Evolutionary conservation across 129 eudicot species (phyloP), one percentile per base, ranked within the genome.

Genomic region (Sambucus nigra): DNA sequence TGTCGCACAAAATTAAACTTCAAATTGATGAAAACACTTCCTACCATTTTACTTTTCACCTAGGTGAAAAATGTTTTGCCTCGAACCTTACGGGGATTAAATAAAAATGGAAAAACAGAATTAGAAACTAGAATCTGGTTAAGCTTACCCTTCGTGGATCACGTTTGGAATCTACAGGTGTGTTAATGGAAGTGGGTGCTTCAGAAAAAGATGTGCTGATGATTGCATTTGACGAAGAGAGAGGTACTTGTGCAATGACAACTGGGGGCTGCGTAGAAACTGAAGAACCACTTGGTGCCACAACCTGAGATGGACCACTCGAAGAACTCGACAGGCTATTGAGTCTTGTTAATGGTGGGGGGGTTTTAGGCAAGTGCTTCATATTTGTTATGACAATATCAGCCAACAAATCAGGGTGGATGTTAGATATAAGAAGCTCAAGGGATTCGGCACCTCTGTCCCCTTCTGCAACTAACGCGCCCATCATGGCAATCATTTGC

Each of bases 361-460:
- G 78, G 13, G 49, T 65, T 53, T 66, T 70, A 10, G 99, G 99
- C 73, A 92, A 73, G 75, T 92, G 94, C 57, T 77, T 92, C 99
- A 92, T 86, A 71, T 86, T 92, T 8, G 87, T 82, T 24, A 92
- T 83, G 66, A 92, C 99, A 46, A 92, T 92, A 70, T 92, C 99
- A 50, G 99, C 96, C 55, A 92, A 72, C 28, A 92, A 55, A 71
- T 92, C 99, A 24, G 99, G 94, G 69, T 82, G 96, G 26, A 92
- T 80, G 20, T 77, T 77, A 51, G 96, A 82, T 61, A 92, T 71
- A 20, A 92, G 73, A 65, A 92, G 65, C 55, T 92, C 94, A 42
- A 92, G 84, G 55, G 99, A 86, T 56, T 92, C 84, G n/a, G 84
- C 94, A 25, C 96, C 99, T 62, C 94, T 70, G 55, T 92, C 99